Conservation (phyloP, 2,329 filamentous ascomycete genomes). For the Microsporum canis region DNA sequence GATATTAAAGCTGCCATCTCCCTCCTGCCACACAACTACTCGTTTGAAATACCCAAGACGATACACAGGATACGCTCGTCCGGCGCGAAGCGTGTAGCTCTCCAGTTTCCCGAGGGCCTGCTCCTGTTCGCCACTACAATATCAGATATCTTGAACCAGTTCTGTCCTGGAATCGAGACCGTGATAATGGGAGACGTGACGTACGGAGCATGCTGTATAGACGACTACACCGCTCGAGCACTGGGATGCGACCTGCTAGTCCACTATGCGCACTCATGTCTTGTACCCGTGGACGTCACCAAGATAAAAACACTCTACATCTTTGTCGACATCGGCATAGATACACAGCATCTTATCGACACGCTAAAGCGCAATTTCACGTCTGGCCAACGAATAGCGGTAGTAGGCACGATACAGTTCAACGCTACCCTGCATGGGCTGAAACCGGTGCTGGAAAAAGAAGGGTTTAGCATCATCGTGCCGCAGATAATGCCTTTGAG, state of each 20-base stretch:
- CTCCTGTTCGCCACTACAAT: slow-evolving; percentile 94
- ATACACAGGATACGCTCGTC: slow-evolving; percentile 82
- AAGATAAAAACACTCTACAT: slow-evolving; percentile 96
- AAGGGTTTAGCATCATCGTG: slow-evolving; percentile 74
- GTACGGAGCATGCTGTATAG: slow-evolving; percentile 96
- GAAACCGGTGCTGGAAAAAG: slow-evolving; percentile 61
- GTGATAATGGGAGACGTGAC: slow-evolving; percentile 99
- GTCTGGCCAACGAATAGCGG: slow-evolving; percentile 71
- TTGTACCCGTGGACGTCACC: slow-evolving; percentile 92
- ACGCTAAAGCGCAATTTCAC: slow-evolving; percentile 83
- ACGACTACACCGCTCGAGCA: slow-evolving; percentile 91
- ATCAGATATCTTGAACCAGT: slow-evolving; percentile 88
- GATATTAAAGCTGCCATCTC: slow-evolving; percentile 79
- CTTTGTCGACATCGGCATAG: slow-evolving; percentile 96
- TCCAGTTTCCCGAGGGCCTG: slow-evolving; percentile 96
- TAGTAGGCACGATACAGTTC: slow-evolving; percentile 97
- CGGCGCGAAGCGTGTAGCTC: slow-evolving; percentile 67
- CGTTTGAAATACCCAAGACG: slow-evolving; percentile 96
- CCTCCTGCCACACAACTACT: slow-evolving; percentile 89
- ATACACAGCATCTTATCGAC: slow-evolving; percentile 73
- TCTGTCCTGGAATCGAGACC: slow-evolving; percentile 83
- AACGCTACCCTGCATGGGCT: slow-evolving; percentile 92
- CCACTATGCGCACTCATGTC: slow-evolving; percentile 92
- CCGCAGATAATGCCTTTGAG: slow-evolving; percentile 88
- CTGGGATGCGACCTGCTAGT: slow-evolving; percentile 89